A percentile compares a stretch with the other conserved stretches of the same genome.
Conservation (phyloP, 768 basidiomycete species). For the Tephrocybe sp. region DNA sequence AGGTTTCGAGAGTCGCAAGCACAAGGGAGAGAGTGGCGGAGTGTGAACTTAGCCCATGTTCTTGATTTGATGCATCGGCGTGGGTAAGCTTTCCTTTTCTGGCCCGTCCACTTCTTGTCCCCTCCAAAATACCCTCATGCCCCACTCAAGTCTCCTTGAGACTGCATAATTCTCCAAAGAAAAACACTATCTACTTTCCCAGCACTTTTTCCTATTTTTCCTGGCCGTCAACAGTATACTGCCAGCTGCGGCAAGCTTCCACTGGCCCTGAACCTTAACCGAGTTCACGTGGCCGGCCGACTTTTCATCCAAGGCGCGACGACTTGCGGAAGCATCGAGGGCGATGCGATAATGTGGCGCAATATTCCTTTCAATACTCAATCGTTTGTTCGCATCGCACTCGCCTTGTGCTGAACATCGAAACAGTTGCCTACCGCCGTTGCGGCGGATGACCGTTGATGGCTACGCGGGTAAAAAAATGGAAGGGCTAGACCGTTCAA, state of each 20-base stretch:
- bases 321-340: neutral
- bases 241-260: conserved; percentile 1
- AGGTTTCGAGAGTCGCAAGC: conserved; percentile 38
- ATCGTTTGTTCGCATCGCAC: neutral
- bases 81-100: conserved; percentile 39
- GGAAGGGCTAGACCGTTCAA: neutral
- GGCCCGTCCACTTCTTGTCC: conserved; percentile 17
- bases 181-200: neutral
- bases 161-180: neutral
- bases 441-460: neutral
- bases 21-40: conserved; percentile 44
- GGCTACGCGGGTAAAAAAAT: conserved; percentile 7
- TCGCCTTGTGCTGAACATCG: neutral
- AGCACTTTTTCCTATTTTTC: conserved; percentile 9
- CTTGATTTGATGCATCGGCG: conserved; percentile 45
- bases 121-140: conserved; percentile 8
- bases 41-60: conserved; percentile 38
- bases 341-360: conserved; percentile 12
- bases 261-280: conserved; percentile 14
- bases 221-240: neutral
- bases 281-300: conserved; percentile 13
- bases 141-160: neutral
- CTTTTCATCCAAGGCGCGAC: neutral
- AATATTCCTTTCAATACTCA: conserved; percentile 1
- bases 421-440: neutral